Evolutionary conservation across 345 rosid species (phyloP), one percentile per base, ranked within the genome.

Genomic region (Syzygium aqueum): DNA sequence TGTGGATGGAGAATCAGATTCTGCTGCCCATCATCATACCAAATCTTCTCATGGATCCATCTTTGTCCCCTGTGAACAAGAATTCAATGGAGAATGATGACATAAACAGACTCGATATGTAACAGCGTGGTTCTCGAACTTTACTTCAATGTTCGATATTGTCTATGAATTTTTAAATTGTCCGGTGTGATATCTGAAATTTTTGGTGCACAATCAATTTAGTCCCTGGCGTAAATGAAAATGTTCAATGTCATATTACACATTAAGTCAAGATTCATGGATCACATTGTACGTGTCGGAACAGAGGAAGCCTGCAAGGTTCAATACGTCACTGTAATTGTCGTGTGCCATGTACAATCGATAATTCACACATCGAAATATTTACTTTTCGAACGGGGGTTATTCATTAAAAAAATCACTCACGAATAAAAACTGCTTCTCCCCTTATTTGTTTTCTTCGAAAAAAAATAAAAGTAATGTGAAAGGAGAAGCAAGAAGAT

Each of bases 201-300:
- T 43, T 43, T 5, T 43, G 1, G 46, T 43, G 6, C 46, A 1
- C 1, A 7, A 43, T 43, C 7, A 1, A 0, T 43, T 43, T 6
- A 43, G 7, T 43, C 46, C 3, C 46, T 6, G 1, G 7, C 7
- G 1, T 43, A 43, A 5, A 43, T 43, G 6, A 43, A 43, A 1
- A 43, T 43, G 7, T 43, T 6, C 46, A 43, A 6, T 43, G 46
- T 43, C 46, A 43, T 1, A 43, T 43, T 43, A 1, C 7, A 43
- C 46, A 6, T 43, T 1, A 1, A 43, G 46, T 1, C 46, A 43
- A 6, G 6, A 43, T 43, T 43, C 1, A 43, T 1, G 46, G 7
- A 43, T 43, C 7, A 43, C 7, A 43, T 43, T 43, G 1, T 43
- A 43, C 6, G 46, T n/a, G 73, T 19, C 3, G 19, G 3, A 28